Base-by-base conservation (phyloP, 2,329 filamentous ascomycete genomes). In the Rutstroemia sp. region DNA sequence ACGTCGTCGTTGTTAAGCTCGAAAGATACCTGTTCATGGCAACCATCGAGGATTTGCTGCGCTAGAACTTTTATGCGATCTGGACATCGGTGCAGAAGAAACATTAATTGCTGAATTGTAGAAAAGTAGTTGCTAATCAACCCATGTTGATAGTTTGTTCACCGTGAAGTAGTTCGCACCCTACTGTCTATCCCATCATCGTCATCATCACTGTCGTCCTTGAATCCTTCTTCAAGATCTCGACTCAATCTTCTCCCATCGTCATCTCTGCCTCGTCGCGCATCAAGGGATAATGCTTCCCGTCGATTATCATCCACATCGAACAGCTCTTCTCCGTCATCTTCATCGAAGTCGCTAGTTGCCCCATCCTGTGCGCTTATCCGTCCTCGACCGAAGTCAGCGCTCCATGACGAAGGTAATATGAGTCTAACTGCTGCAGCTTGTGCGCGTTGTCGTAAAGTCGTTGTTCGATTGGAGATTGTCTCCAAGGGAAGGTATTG, bases 151-250 rank as follows among this genome's bases (percentile, higher is more conserved):
- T 6, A 19, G 14, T 49, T 37, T 37, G 30, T n/a, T 61, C 58
- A 57, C 54, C 50, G 52, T 47, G 49, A 61, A 8, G 52, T 41
- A 4, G 30, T 54, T 34, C 58, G 56, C 12, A 54, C 23, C 12
- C 30, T 52, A 30, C 44, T 52, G 21, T 56, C 48, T 3, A 21
- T 38, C 27, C 54, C 63, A 9, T 63, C 63, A 4, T 49, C 52
- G 25, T 84, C 81, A 39, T 86, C 82, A 56, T 86, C 83, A 67
- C 86, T 88, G 63, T 88, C 85, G 69, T 89, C 86, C 71, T 82
- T 81, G 67, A 90, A 90, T 0, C 85, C 86, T 65, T 86, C 80
- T 69, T 92, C 88, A 52, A 92, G 71, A 64, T 95, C 90, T 72
- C 90, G 78, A 70, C 89, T 92, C 59, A 95, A 66, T 60, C 90